Base-by-base conservation (phyloP, 495 filamentous ascomycete species). In the Talaromyces wortmannii region DNA sequence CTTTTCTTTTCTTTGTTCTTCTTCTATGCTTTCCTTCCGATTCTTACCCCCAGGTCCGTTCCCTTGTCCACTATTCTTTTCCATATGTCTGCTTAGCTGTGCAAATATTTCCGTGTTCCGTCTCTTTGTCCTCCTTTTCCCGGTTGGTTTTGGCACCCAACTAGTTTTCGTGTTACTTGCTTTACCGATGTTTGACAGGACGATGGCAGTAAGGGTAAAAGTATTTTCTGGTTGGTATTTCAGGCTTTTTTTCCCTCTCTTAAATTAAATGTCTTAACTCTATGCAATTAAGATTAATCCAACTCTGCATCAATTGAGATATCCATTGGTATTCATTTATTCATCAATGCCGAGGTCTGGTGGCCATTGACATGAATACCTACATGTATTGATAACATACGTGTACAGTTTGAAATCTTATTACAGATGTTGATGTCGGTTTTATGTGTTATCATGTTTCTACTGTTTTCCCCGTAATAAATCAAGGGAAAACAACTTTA, bases 21-120 rank as follows among this genome's bases (percentile, higher is more conserved):
- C 47, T 57, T 49, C 52, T 61, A 40, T 48, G 45, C 53, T 48
- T 53, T 54, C 48, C 61, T 44, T 54, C 48, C 61, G 42, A 47
- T 61, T 64, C 45, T 45, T 52, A 47, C 61, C 30, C 23, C 48
- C 40, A 13, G 13, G 30, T 31, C 30, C 44, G 50, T 51, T 64
- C 52, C 48, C 40, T 61, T 42, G 44, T 40, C 36, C 36, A 13
- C 36, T 53, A 62, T 64, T 48, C 57, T 58, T 50, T 54, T 47
- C 48, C 43, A 52, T 44, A 31, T 56, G 46, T 61, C 52, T 62
- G 40, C 54, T 65, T 58, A 61, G 57, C 58, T 62, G 61, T 57
- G 51, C 59, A 65, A 29, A 61, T 62, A 60, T 55, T 55, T 55
- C 42, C 54, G 32, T 56, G 29, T 43, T 55, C 50, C 36, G 36